Conservation (phyloP, 2,329 filamentous ascomycete species). For the Mycogone perniciosa region DNA sequence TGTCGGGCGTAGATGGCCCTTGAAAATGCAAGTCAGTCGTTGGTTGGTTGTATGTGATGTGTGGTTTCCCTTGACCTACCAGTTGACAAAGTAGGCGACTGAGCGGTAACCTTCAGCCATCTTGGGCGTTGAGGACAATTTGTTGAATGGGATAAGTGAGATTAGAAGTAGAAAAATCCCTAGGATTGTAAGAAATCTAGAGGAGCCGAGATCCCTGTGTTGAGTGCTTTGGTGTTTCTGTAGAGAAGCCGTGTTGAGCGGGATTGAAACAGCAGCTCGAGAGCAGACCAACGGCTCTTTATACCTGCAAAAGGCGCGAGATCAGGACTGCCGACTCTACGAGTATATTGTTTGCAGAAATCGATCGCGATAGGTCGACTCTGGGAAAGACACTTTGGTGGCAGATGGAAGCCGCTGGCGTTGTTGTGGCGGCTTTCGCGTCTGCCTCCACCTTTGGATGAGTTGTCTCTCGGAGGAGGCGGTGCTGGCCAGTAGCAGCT, state of each 20-base stretch:
- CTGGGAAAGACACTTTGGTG: not conserved
- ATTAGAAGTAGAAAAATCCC: not conserved
- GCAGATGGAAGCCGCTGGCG: slow-evolving; percentile 6
- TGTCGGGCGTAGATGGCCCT: slow-evolving; percentile 82
- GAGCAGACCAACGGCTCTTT: not conserved
- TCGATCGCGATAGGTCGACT: too few species aligned
- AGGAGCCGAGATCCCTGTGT: not conserved
- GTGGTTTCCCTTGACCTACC: slow-evolving; percentile 29
- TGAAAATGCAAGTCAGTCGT: slow-evolving; percentile 14
- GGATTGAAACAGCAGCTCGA: not conserved
- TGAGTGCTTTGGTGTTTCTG: slow-evolving; percentile 2
- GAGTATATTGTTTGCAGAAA: not conserved
- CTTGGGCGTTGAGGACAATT: not conserved
- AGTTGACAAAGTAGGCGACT: slow-evolving; percentile 71
- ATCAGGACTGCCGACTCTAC: not conserved
- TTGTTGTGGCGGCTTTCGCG: slow-evolving; percentile 9
- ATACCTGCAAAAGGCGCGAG: not conserved
- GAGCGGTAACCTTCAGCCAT: slow-evolving; percentile 50
- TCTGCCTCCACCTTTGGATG: slow-evolving; percentile 8
- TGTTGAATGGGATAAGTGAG: slow-evolving; percentile 4
- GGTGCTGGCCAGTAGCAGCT: slow-evolving; percentile 7
- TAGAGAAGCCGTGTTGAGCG: slow-evolving; percentile 2
- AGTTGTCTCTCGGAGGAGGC: not conserved
- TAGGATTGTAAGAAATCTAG: slow-evolving; percentile 4
- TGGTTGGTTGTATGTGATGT: not conserved